Evolutionary conservation across 2,329 filamentous ascomycete species (phyloP), one percentile per base, ranked within the genome.

Genomic region (Colletotrichum lindemuthianum): DNA sequence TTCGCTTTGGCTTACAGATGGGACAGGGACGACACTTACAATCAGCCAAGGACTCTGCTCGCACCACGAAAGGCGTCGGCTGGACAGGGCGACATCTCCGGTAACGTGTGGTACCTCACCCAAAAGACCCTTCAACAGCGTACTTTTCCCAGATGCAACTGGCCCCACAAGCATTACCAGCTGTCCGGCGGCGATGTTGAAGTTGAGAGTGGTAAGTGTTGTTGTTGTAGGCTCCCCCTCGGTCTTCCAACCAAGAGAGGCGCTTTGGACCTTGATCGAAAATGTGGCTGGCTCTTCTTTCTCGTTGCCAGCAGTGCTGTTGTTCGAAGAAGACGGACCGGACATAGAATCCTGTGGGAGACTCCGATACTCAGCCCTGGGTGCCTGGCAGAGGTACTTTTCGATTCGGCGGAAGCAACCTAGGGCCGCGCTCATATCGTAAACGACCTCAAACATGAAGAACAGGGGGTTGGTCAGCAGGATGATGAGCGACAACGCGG

Each of bases 71-170:
- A 74, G 54, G 2, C 52, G 50, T 4, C 60, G 39, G 2, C 63
- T 55, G 1, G 60, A 13, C 3, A 75, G 10, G 0, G 36, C 51
- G 0, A 75, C 52, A 1, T 24, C 52, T 0, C 76, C 76, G 1
- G 56, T 59, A 2, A 55, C 57, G 3, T 66, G 41, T 2, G 72
- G 66, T 0, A 74, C 66, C 49, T 78, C 76, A 11, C 76, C 75
- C 0, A 79, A 70, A 0, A 84, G 68, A 0, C 75, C 75, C 55
- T 78, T 79, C 65, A 80, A 75, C 0, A 83, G 66, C 0, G 81
- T 79, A 0, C 77, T 81, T 65, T 84, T 84, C 0, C 81, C 81
- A 1, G 76, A 78, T 1, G 77, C 82, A 4, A 83, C 72, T 1
- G 80, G 79, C 0, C 81, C 81, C 9, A 80, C 70, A 0, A 83